A percentile compares a stretch with the other conserved stretches of the same genome.
These are phyloP conservation scores for Anthoceros angustus DNA, from an alignment of 225 moss, liverwort and hornwort species.

Conservation along the genomic window DNA sequence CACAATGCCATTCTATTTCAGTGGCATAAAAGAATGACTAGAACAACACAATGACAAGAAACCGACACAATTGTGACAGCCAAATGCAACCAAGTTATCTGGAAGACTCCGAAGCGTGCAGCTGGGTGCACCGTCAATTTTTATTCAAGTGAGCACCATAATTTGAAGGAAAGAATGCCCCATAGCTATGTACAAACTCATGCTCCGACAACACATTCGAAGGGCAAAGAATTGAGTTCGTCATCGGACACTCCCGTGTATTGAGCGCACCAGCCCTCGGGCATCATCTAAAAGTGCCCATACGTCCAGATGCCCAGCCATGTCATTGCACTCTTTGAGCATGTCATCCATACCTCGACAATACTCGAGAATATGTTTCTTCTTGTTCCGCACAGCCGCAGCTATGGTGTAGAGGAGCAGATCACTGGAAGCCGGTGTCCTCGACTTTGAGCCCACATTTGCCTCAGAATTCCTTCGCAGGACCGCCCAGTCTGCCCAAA, in stretches of 20 bases:
- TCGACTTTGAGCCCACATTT: constrained; percentile 15
- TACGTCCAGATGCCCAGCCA: constrained; percentile 82
- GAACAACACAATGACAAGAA: too few species aligned
- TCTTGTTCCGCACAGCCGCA: constrained; percentile 66
- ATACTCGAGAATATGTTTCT: constrained; percentile 50
- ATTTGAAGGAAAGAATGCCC: too few species aligned
- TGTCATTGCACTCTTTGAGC: constrained; percentile 71
- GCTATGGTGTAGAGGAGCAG: constrained; percentile 65
- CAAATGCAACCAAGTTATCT: too few species aligned
- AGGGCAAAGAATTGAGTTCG: not conserved
- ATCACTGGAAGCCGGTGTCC: constrained; percentile 62
- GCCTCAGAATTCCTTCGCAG: constrained; percentile 16
- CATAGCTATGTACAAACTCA: too few species aligned
- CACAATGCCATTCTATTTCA: too few species aligned
- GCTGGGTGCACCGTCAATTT: too few species aligned
- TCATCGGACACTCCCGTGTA: not conserved
- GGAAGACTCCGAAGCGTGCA: too few species aligned
- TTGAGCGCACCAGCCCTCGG: constrained; percentile 26
- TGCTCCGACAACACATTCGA: too few species aligned
- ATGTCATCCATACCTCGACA: constrained; percentile 87
- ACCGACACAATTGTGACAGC: too few species aligned
- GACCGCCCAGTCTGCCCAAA: constrained; percentile 96
- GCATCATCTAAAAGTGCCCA: constrained; percentile 86
- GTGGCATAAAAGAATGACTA: too few species aligned
- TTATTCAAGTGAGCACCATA: too few species aligned